Evolutionary conservation across 176 grass and related monocot species (phyloP).

Genomic region (Areca catechu): DNA sequence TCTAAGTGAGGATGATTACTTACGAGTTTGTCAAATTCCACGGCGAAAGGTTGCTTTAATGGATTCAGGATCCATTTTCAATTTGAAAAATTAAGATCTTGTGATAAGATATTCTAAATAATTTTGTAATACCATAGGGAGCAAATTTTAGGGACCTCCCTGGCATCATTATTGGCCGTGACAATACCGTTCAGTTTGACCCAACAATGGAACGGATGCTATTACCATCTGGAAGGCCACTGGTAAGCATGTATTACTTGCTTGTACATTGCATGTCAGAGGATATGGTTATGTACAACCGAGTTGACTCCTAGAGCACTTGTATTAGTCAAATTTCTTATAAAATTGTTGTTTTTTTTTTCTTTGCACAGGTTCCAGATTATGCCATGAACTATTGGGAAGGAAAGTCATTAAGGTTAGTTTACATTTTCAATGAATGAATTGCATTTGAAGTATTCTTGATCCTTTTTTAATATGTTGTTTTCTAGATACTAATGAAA

Average conservation of each 20-base stretch:
- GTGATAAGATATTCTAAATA: no score
- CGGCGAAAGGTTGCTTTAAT: conserved; percentile 65
- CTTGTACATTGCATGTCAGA: no score
- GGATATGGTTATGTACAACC: no score
- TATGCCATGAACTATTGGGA: conserved; percentile 47
- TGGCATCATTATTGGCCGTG: conserved; percentile 56
- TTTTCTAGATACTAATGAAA: conserved; percentile 1
- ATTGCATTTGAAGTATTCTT: no score
- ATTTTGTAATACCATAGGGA: conserved; percentile 33
- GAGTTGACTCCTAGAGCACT: no score
- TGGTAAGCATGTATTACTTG: conserved; percentile 34
- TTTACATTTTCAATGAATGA: conserved; percentile 5
- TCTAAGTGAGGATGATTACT: conserved; percentile 68
- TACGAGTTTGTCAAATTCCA: conserved; percentile 78
- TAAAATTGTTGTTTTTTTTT: conserved; percentile 18
- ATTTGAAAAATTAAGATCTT: no score
- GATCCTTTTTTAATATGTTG: no score
- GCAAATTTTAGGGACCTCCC: conserved; percentile 97
- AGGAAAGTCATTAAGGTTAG: conserved; percentile 71
- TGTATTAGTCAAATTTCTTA: no score
- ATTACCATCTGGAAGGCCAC: conserved; percentile 67
- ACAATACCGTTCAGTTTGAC: conserved; percentile 81
- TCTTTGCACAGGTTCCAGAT: conserved; percentile 55
- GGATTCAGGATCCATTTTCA: background rate
- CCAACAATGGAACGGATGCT: conserved; percentile 58